Evolutionary conservation across 352 stramenopile genomes (phyloP), one percentile per base, ranked within the genome.

Genomic region (Thalassiosira delicatula): DNA sequence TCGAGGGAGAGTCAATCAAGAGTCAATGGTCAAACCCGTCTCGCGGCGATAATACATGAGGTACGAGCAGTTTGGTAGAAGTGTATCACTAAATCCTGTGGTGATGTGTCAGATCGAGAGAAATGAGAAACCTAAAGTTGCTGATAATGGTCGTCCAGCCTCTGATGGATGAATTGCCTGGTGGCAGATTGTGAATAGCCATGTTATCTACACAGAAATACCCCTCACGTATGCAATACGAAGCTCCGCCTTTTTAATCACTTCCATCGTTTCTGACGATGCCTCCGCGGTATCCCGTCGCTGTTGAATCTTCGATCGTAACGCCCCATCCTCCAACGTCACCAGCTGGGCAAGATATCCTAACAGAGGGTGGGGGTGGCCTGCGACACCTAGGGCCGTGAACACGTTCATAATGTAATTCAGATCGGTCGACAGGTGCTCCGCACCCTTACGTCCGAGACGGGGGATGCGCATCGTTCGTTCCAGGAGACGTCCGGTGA

Each of bases 351-450:
- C 79, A 12, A 91, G 42, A 66, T 94, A 85, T 29, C 62, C 80
- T 19, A 94, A 61, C 12, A 94, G 46, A 5, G 89, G 89, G 74
- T 94, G 88, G 11, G 89, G 89, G 80, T 94, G 89, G 29, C 87
- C 88, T 12, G 77, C 51, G 14, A 94, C 83, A 44, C 89, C 89
- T 23, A 94, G 76, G 0, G 89, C 89, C 9, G 86, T 87, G 35
- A 94, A 91, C 3, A 94, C 89, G 69, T 94, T 94, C 3, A 86
- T 53, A 21, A 94, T 76, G 56, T 94, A 94, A 69, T 92, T 89
- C 51, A 94, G 82, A 70, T 94, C 89, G 8, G 87, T 63, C 25
- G 77, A 74, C 25, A 94, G 60, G 65, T 94, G 87, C 19, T 92
- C 89, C 21, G 87, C 91, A 54, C 89, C 89, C 57, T 89, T 92